phyloP scores from a whole-genome alignment of 768 basidiomycete species.

The Neoboletus subvelutipes region DNA sequence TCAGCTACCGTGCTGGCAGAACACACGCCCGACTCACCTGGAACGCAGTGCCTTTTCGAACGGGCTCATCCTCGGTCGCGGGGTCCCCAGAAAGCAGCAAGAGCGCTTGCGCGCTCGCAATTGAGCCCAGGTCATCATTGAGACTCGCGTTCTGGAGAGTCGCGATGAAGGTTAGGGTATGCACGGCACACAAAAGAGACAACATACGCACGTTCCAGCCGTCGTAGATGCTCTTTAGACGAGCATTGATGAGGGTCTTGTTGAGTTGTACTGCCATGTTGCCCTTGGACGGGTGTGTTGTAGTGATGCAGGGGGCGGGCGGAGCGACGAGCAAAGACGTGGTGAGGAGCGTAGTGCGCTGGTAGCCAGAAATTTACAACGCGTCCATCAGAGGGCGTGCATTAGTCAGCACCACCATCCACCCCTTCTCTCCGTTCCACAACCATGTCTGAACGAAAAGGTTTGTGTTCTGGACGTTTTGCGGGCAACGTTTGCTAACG shows the following conservation, averaged over 20 bases:
- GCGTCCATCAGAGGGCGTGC: conserved; percentile 20
- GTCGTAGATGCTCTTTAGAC: conserved; percentile 58
- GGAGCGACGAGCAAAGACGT: conserved; percentile 16
- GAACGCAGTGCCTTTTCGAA: conserved; percentile 86
- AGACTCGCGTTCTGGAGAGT: conserved; percentile 54
- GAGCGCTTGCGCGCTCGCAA: conserved; percentile 69
- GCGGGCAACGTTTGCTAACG: conserved; percentile 3
- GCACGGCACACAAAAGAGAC: conserved; percentile 7
- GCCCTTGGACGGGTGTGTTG: conserved; percentile 8
- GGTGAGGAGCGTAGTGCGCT: conserved; percentile 23
- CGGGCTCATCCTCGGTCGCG: conserved; percentile 83
- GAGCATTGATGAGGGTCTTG: conserved; percentile 53
- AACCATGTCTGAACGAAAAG: conserved; percentile 84
- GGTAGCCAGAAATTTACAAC: conserved; percentile 32
- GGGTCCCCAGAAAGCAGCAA: conserved; percentile 76
- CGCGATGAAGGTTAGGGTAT: conserved; percentile 14
- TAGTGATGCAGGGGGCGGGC: conserved; percentile 9
- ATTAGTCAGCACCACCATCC: conserved; percentile 31
- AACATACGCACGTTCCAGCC: conserved; percentile 55
- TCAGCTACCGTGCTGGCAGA: not conserved
- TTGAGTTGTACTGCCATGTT: conserved; percentile 74
- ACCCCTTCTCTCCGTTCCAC: conserved; percentile 7
- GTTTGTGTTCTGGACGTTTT: conserved; percentile 32
- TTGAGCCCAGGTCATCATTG: conserved; percentile 68
- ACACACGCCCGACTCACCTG: conserved; percentile 56